Evolutionary conservation across 2,329 filamentous ascomycete species (phyloP), one percentile per base, ranked within the genome.

Genomic region (Rhynchosporium agropyri): DNA sequence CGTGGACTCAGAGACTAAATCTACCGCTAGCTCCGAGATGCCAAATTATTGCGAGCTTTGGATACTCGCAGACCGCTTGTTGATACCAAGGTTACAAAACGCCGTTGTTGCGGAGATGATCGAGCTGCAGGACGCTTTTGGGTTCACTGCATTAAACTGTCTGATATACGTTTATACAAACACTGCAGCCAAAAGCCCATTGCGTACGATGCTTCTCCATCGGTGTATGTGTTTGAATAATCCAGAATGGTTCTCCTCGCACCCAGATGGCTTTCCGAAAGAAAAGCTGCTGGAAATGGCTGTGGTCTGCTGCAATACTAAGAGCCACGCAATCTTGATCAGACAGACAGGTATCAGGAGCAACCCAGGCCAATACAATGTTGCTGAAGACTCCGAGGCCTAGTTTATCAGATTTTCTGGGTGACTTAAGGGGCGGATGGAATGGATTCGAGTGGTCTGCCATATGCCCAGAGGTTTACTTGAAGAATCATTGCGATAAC

Each of bases 11-110:
- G n/a, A 45, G 20, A 7, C n/a, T 1, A 4, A 10, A 15, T 12
- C 12, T 4, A 13, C 40, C 13, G 36, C 36, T 49, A 3, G 38
- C 26, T 15, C 26, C n/a, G 10, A 20, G 48, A 50, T 5, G 20
- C 43, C 9, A 12, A 20, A 20, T 4, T 33, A 28, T n/a, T 43
- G 13, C 36, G 46, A 10, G n/a, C 54, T 68, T 1, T 66, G 60
- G 62, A n/a, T 64, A 12, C 31, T 68, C 2, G 62, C 64, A 1
- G 63, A 63, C 5, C 59, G 60, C 9, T 58, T 68, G 3, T 36
- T 48, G 2, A 58, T 66, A 9, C 60, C 64, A 2, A 26, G 29
- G 3, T 36, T 68, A 2, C 66, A 68, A 60, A 66, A 66, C 42
- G n/a, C 29, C 3, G 55, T 55, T 12, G 55, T 65, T 7, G 7